These are phyloP conservation scores for Calonectria fujianensis DNA, from an alignment of 2,329 filamentous ascomycete genomes.

Conservation along the genomic window DNA sequence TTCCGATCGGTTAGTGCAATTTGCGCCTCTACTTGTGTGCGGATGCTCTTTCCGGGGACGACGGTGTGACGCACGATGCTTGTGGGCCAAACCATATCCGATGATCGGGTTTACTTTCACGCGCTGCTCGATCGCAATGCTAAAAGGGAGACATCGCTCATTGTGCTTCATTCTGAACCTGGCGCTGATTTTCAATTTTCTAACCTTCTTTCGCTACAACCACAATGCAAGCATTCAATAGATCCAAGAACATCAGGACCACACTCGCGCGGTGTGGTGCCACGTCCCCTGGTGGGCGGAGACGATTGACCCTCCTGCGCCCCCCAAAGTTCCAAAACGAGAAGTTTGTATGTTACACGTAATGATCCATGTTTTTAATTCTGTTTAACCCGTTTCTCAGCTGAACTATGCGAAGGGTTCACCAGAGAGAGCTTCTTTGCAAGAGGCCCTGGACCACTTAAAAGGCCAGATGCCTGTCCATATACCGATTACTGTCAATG, in stretches of 20 bases:
- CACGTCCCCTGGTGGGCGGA: background rate
- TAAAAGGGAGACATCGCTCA: background rate
- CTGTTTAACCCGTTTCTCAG: background rate
- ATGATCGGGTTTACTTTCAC: background rate
- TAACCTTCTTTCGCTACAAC: background rate
- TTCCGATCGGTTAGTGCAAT: background rate
- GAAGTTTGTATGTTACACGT: background rate
- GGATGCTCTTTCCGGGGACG: background rate
- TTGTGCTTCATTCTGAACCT: background rate
- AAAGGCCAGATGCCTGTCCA: slow-evolving; percentile 11
- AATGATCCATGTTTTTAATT: no score
- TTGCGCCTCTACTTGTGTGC: background rate
- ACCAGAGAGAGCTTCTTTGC: background rate
- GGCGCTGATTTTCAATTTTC: background rate
- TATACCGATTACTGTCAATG: slow-evolving; percentile 8
- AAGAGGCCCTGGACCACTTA: background rate
- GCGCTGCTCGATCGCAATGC: background rate
- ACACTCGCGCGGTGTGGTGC: background rate
- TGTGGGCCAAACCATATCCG: background rate
- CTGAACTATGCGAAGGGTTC: slow-evolving; percentile 12
- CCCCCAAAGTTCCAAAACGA: slow-evolving; percentile 15
- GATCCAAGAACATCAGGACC: background rate
- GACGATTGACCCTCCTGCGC: background rate
- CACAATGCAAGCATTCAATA: background rate
- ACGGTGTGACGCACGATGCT: background rate